Evolutionary conservation across 192 early-diverging fungal species (phyloP).

Genomic region (Coemansia sp.): DNA sequence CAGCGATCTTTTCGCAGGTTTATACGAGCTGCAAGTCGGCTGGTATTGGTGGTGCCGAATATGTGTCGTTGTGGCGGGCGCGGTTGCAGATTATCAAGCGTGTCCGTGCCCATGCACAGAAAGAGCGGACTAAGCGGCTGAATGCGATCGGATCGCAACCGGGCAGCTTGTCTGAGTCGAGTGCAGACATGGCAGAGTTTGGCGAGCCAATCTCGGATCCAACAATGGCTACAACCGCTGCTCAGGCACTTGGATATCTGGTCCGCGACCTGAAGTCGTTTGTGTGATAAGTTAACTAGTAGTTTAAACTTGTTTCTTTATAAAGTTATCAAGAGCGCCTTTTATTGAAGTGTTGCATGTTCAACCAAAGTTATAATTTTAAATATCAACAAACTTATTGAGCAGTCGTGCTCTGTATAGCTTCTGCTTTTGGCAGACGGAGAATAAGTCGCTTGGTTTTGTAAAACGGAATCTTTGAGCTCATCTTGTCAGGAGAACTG

Average conservation of each 20-base stretch:
- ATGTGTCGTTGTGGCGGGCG: slow-evolving; percentile 86
- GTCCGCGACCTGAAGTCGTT: slow-evolving; percentile 30
- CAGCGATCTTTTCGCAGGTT: slow-evolving; percentile 87
- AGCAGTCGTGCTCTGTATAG: neutral
- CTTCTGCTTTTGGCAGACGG: slow-evolving; percentile 9
- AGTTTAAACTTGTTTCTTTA: too few species aligned
- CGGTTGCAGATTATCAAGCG: slow-evolving; percentile 90
- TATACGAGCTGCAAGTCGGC: slow-evolving; percentile 67
- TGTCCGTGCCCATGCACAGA: slow-evolving; percentile 46
- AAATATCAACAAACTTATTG: neutral
- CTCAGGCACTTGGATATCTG: slow-evolving; percentile 44
- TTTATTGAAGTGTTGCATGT: too few species aligned
- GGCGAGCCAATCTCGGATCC: slow-evolving; percentile 33
- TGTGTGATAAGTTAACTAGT: too few species aligned
- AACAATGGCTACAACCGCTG: slow-evolving; percentile 23
- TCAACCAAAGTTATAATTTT: too few species aligned
- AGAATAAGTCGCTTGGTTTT: slow-evolving; percentile 33
- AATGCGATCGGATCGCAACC: neutral
- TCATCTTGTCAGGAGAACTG: slow-evolving; percentile 8
- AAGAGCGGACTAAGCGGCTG: slow-evolving; percentile 17
- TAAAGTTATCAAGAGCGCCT: too few species aligned
- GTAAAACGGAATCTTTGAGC: slow-evolving; percentile 19
- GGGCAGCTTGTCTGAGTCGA: neutral
- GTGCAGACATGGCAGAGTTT: slow-evolving; percentile 15
- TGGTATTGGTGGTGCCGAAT: slow-evolving; percentile 56